A percentile compares a stretch with the other conserved stretches of the same genome.
Conservation (phyloP, 805 yeast species). For the Candida palmyrensis region DNA sequence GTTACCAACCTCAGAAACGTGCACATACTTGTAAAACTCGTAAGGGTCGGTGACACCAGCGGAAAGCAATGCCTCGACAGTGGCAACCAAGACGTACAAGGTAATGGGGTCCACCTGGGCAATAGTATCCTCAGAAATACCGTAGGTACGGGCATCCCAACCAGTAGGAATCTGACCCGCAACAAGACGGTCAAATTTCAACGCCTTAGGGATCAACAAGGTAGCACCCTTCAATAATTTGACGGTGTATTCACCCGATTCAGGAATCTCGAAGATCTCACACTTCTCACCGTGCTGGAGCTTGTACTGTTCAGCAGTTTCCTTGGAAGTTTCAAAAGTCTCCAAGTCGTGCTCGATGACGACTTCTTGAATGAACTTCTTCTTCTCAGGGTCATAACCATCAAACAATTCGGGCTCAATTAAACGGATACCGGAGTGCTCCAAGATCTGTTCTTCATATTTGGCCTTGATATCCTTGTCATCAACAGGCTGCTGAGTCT, state of each 20-base stretch:
- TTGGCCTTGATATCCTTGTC: conserved; percentile 90
- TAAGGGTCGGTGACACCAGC: conserved; percentile 98
- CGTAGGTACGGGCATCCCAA: conserved; percentile 93
- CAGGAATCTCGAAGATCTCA: conserved; percentile 85
- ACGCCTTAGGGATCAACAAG: conserved; percentile 85
- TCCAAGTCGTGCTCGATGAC: conserved; percentile 95
- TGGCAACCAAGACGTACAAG: conserved; percentile 84
- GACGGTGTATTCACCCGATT: conserved; percentile 89
- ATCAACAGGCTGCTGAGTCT: conserved; percentile 87
- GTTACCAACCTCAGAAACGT: conserved; percentile 97
- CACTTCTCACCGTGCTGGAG: conserved; percentile 91
- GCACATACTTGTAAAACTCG: conserved; percentile 97
- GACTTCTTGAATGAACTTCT: conserved; percentile 90
- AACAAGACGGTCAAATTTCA: conserved; percentile 66
- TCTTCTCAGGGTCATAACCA: conserved; percentile 93
- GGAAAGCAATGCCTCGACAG: conserved; percentile 88
- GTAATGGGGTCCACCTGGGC: conserved; percentile 97
- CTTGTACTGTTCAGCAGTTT: conserved; percentile 92
- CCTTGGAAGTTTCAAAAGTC: conserved; percentile 91
- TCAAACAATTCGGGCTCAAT: conserved; percentile 92
- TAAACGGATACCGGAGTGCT: conserved; percentile 94
- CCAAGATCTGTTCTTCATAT: conserved; percentile 84
- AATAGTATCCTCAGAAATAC: conserved; percentile 89
- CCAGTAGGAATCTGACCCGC: conserved; percentile 98
- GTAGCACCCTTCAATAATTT: conserved; percentile 89